Evolutionary conservation across 148 eudicot species (phyloP).

Genomic region (Talinum fruticosum): DNA sequence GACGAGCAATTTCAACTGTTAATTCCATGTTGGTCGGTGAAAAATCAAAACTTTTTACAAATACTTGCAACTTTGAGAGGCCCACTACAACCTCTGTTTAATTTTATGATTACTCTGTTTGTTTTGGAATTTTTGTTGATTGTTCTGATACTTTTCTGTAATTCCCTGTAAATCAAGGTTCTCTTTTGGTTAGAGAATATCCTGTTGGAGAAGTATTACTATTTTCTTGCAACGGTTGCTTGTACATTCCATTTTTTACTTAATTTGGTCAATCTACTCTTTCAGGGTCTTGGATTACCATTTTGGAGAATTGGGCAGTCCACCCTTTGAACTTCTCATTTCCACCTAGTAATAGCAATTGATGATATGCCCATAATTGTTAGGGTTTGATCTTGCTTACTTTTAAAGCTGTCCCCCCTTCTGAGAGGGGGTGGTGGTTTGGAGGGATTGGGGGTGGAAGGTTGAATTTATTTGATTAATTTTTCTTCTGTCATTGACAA

Average conservation of each 20-base stretch:
- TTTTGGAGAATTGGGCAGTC: constrained; percentile 17
- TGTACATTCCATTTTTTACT: constrained; percentile 1
- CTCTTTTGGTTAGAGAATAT: constrained; percentile 1
- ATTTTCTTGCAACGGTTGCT: constrained; percentile 3
- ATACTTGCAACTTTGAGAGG: not conserved
- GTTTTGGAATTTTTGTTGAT: constrained; percentile 7
- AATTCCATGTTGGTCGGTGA: constrained; percentile 25
- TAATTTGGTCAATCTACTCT: constrained; percentile 23
- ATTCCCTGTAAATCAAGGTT: constrained; percentile 1
- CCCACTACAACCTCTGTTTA: constrained; percentile 27
- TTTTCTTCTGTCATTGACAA: not conserved
- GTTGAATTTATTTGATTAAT: not conserved
- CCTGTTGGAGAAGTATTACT: not conserved
- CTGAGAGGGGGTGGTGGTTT: not conserved
- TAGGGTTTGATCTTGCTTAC: not conserved
- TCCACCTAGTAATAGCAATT: not conserved
- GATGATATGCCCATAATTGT: not conserved
- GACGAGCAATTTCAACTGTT: constrained; percentile 14
- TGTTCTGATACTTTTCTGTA: not conserved
- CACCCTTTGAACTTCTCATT: not conserved
- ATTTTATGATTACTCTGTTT: constrained; percentile 24
- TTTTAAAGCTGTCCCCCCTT: not conserved
- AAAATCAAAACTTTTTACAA: constrained; percentile 32
- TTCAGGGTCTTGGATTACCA: constrained; percentile 2
- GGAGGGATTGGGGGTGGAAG: not conserved